Base-by-base conservation (phyloP, 2,329 filamentous ascomycete species). In the Diaporthe citri region DNA sequence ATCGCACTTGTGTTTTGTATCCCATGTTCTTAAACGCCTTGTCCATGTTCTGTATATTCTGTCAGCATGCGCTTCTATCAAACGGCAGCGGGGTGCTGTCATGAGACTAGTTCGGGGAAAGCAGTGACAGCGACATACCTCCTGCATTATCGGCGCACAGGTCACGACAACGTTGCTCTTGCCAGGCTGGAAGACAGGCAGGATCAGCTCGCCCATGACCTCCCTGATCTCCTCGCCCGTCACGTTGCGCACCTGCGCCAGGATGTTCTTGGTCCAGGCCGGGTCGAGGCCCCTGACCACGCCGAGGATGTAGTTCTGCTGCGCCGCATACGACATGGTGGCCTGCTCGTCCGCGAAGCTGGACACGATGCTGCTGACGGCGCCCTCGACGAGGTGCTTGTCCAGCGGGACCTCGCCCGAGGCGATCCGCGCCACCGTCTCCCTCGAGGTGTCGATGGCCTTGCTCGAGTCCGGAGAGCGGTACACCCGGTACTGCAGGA, bases 381-480 rank as follows among this genome's bases (percentile, higher is more conserved):
- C 95, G 8, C 95, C 96, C 83, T 98, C 95, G 13, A 98, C 90
- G 78, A 96, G 92, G 75, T 96, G 88, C 72, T 92, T 90, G 81
- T 98, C 95, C 73, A 99, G 93, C 41, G 89, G 87, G 1, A 90
- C 89, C 12, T 88, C 89, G 12, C 95, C 96, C 36, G 91, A 89
- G 3, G 94, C 93, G 78, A 97, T 93, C 75, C 92, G 92, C 57
- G 91, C 87, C 56, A 98, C 92, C 31, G 96, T 92, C 48, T 92
- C 89, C 77, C 93, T 93, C 70, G 93, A 93, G 0, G 94, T 94
- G 41, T 88, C 86, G 80, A 97, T 97, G 0, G 97, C 97, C 82
- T 96, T 97, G 84, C 92, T 95, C 0, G 93, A 93, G 78, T 98
- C 95, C 0, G 97, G 96, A 0, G 95, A 97, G 36, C 96, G 93